A percentile compares a stretch with the other conserved stretches of the same genome.
phyloP scores from a whole-genome alignment of 768 basidiomycete genomes.

The Phlebiopsis flavidoalba region DNA sequence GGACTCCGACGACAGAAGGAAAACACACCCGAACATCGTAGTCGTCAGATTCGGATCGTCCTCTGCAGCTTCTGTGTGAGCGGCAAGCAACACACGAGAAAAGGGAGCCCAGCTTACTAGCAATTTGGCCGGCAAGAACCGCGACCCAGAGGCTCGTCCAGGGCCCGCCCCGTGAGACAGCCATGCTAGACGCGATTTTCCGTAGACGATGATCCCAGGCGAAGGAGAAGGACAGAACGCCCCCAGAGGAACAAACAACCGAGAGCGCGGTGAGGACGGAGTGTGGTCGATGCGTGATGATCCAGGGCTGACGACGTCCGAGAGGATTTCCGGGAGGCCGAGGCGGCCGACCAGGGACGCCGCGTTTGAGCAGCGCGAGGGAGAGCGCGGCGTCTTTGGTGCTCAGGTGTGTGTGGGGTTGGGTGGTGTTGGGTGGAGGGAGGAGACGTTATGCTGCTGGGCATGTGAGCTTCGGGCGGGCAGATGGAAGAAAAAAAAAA shows the following conservation, averaged over 20 bases:
- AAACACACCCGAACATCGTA: conserved; percentile 16
- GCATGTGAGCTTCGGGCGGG: background rate
- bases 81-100: background rate
- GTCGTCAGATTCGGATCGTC: conserved; percentile 20
- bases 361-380: conserved; percentile 19
- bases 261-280: conserved; percentile 18
- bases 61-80: conserved; percentile 9
- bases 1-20: conserved; percentile 21
- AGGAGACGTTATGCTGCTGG: conserved; percentile 18
- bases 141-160: conserved; percentile 28
- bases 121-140: conserved; percentile 20
- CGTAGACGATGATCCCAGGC: conserved; percentile 24
- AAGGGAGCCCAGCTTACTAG: conserved; percentile 14
- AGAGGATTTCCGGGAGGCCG: conserved; percentile 14
- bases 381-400: conserved; percentile 14
- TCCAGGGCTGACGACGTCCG: conserved; percentile 18
- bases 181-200: conserved; percentile 27
- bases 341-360: conserved; percentile 18
- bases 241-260: conserved; percentile 30
- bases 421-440: too few relatives aligned
- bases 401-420: too few relatives aligned
- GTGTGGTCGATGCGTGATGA: conserved; percentile 16
- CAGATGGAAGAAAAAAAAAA: too few relatives aligned
- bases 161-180: conserved; percentile 25
- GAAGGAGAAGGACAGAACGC: conserved; percentile 17